Percentiles rank a stretch among this genome's conserved stretches.
phyloP scores from a whole-genome alignment of 2,329 filamentous ascomycete genomes.

The Cercospora sesami region DNA sequence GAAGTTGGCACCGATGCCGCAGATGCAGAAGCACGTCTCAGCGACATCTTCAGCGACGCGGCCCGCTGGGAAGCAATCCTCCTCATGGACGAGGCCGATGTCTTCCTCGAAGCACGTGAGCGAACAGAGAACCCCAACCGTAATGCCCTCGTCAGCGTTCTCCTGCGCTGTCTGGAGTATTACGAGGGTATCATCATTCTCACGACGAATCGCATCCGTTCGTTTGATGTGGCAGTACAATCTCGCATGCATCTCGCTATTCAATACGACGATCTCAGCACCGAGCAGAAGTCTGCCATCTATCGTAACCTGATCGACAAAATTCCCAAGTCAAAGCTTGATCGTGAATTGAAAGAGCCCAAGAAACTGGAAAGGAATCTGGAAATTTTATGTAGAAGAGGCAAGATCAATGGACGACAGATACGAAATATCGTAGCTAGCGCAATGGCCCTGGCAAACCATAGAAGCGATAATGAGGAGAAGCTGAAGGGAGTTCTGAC shows the following conservation, averaged over 20 bases:
- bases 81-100: constrained; percentile 52
- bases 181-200: background rate
- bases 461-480: background rate
- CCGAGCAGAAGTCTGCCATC: background rate
- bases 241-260: background rate
- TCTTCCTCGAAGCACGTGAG: constrained; percentile 63
- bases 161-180: background rate
- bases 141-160: background rate
- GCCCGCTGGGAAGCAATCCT: constrained; percentile 21
- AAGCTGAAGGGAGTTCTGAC: background rate
- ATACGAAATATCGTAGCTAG: background rate
- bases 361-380: background rate
- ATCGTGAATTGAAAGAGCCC: background rate
- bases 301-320: background rate
- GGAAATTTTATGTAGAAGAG: background rate
- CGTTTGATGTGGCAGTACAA: background rate
- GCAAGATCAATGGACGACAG: background rate
- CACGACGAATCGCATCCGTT: background rate
- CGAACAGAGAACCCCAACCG: background rate
- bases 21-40: constrained; percentile 9
- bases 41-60: constrained; percentile 9
- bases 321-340: background rate
- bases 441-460: background rate
- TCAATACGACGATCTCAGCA: background rate
- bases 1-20: constrained; percentile 15